Conservation (phyloP, 2,329 filamentous ascomycete species). For the Fusarium cicatricum region DNA sequence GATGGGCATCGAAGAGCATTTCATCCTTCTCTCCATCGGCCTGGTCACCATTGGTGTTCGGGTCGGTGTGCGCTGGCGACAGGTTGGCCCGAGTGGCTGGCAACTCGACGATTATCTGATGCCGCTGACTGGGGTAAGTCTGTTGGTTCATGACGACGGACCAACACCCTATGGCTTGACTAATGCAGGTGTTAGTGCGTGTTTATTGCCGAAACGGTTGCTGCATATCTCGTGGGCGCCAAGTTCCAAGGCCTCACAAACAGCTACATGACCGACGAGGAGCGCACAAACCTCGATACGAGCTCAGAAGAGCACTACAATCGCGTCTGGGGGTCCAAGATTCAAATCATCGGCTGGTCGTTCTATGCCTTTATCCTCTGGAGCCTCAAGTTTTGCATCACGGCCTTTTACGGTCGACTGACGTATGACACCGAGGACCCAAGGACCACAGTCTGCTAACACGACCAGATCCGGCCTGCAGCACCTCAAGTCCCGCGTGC, state of each 20-base stretch:
- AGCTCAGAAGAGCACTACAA: conserved; percentile 28
- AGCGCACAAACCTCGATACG: conserved; percentile 27
- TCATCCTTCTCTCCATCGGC: conserved; percentile 31
- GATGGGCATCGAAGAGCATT: conserved; percentile 37
- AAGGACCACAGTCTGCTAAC: too few relatives aligned
- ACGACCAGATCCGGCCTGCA: conserved; percentile 31
- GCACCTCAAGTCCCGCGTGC: conserved; percentile 22
- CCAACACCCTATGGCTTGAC: neutral
- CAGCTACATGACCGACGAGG: conserved; percentile 30
- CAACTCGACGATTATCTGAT: conserved; percentile 36
- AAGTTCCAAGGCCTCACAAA: conserved; percentile 35
- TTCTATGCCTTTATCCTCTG: conserved; percentile 45
- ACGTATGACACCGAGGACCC: conserved; percentile 37
- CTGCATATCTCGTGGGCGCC: conserved; percentile 33
- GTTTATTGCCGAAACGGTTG: conserved; percentile 33
- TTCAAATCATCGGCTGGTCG: conserved; percentile 45
- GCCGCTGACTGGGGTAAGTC: conserved; percentile 34
- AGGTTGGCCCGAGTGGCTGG: conserved; percentile 25
- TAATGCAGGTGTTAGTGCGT: conserved; percentile 18
- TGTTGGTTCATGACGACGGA: neutral
- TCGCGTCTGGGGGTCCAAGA: conserved; percentile 42
- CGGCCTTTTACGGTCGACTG: conserved; percentile 41
- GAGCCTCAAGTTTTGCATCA: conserved; percentile 43
- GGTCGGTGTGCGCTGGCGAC: conserved; percentile 25
- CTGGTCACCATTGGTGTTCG: conserved; percentile 27